phyloP scores from a whole-genome alignment of 331 rosid species.

The Acacia pycnantha region DNA sequence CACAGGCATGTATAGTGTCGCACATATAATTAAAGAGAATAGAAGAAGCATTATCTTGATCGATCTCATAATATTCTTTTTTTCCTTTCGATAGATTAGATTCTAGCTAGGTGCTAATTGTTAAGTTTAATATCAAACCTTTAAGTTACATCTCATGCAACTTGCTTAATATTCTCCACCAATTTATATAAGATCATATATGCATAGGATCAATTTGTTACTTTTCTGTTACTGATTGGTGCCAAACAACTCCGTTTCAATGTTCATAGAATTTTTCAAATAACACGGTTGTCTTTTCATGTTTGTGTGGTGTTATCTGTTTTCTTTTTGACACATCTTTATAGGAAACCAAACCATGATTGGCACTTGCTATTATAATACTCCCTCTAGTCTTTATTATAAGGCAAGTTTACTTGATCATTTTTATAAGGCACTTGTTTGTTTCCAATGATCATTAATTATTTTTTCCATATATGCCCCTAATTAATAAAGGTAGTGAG shows the following conservation, averaged over 20 bases:
- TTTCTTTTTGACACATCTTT: not conserved
- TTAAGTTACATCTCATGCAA: slow-evolving; percentile 30
- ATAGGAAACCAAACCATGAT: not conserved
- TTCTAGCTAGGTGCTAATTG: slow-evolving; percentile 34
- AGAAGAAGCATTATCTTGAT: slow-evolving; percentile 36
- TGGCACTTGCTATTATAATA: not conserved
- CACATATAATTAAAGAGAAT: slow-evolving; percentile 26
- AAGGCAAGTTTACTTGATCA: too few relatives aligned
- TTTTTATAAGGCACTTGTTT: too few relatives aligned
- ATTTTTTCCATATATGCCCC: too few relatives aligned
- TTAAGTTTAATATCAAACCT: not conserved
- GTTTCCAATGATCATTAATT: too few relatives aligned
- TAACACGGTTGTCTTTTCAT: not conserved
- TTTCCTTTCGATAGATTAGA: slow-evolving; percentile 44
- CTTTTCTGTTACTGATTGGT: slow-evolving; percentile 29
- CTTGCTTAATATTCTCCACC: slow-evolving; percentile 39
- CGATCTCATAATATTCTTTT: slow-evolving; percentile 36
- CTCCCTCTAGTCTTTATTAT: too few relatives aligned
- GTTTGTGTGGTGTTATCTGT: not conserved
- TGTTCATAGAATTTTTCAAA: slow-evolving; percentile 13
- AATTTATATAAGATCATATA: not conserved
- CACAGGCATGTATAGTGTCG: not conserved
- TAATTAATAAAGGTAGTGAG: too few relatives aligned
- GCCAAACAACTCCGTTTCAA: slow-evolving; percentile 27
- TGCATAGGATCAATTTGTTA: not conserved